Conservation (phyloP, 208 protist genomes). For the Endotrypanum monterogeii region DNA sequence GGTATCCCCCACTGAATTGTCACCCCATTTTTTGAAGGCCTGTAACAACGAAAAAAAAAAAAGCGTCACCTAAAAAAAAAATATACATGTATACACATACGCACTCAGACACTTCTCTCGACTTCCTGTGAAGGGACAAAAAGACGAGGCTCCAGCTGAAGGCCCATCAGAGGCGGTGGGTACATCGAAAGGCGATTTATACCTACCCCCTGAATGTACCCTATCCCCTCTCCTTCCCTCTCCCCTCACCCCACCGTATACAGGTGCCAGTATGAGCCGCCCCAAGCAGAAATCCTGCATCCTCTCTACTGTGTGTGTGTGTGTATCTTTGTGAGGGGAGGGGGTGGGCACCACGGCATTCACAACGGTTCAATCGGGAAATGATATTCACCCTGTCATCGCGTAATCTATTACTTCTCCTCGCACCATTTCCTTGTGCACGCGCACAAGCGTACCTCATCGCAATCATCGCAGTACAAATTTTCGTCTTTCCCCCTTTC, state of each 20-base stretch:
- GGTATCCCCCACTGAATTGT: not conserved
- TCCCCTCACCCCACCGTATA: not conserved
- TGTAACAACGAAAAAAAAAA: no score
- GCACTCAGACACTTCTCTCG: not conserved
- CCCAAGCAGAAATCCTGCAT: not conserved
- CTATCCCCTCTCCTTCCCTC: no score
- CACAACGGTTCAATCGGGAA: not conserved
- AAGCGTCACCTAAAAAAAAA: no score
- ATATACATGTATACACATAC: not conserved
- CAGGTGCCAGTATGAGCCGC: not conserved
- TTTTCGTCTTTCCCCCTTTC: not conserved
- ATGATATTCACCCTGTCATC: not conserved
- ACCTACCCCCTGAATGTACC: no score
- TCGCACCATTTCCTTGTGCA: not conserved
- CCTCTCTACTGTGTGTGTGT: not conserved
- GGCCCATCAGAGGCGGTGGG: not conserved
- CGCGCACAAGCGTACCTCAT: not conserved
- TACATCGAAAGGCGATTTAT: not conserved
- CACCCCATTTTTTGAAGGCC: not conserved
- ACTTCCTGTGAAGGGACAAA: not conserved
- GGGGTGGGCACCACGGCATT: not conserved
- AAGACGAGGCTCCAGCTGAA: not conserved
- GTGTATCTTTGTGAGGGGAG: not conserved
- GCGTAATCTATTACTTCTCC: not conserved
- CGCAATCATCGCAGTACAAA: not conserved